Conservation (phyloP, 768 basidiomycete species). For the Glaciozyma antarctica region DNA sequence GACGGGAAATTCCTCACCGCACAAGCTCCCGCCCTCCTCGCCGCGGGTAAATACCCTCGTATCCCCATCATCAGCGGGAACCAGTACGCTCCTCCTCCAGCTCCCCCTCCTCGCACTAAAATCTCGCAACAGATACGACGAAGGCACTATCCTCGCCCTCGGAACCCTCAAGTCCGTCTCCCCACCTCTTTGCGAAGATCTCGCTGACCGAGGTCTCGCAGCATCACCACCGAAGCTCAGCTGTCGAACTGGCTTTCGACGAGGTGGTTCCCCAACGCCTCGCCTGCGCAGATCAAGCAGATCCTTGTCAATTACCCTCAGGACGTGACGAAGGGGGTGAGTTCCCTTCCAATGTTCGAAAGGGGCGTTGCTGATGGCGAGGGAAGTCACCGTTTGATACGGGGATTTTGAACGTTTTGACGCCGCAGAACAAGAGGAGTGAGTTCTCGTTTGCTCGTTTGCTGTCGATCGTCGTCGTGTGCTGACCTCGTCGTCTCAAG, state of each 20-base stretch:
- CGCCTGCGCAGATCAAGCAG: neutral
- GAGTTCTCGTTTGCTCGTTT: slow-evolving; percentile 2
- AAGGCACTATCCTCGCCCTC: neutral
- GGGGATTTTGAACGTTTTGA: slow-evolving; percentile 15
- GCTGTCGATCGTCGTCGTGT: no score
- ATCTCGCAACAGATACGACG: slow-evolving; percentile 12
- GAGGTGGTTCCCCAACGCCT: slow-evolving; percentile 10
- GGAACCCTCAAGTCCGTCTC: neutral
- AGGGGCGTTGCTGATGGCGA: neutral
- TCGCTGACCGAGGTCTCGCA: neutral
- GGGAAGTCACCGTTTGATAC: slow-evolving; percentile 32
- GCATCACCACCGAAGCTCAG: slow-evolving; percentile 15
- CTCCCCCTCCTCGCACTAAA: slow-evolving; percentile 1
- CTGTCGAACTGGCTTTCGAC: slow-evolving; percentile 11
- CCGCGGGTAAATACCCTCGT: slow-evolving; percentile 5
- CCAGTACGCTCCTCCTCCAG: neutral
- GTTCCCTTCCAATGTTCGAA: neutral
- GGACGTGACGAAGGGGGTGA: slow-evolving; percentile 26
- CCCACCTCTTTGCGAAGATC: neutral
- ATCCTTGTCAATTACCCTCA: slow-evolving; percentile 28
- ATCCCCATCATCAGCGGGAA: neutral
- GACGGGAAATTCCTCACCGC: slow-evolving; percentile 3
- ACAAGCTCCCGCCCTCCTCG: neutral
- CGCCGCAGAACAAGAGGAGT: slow-evolving; percentile 31
- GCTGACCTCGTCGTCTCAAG: no score